Evolutionary conservation across 2,329 filamentous ascomycete species (phyloP).

Genomic region (Aspergillus japonicus): DNA sequence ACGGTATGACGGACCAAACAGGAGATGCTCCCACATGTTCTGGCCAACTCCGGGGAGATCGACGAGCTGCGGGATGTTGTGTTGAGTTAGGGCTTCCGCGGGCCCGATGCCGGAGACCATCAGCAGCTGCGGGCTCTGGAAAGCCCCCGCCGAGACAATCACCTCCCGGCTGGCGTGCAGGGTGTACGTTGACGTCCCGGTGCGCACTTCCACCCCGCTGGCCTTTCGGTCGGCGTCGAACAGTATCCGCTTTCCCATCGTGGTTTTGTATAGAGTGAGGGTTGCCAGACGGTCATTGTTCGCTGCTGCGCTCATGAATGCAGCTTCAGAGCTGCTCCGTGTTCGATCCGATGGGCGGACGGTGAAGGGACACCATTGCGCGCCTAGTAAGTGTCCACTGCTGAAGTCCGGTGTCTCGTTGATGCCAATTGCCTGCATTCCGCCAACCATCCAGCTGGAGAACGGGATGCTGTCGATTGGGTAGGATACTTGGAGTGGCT

Average conservation of each 20-base stretch:
- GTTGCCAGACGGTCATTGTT: neutral
- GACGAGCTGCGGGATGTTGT: constrained; percentile 43
- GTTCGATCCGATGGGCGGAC: constrained; percentile 34
- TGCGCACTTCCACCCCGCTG: constrained; percentile 48
- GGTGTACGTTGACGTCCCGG: constrained; percentile 40
- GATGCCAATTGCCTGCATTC: constrained; percentile 44
- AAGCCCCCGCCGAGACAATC: constrained; percentile 44
- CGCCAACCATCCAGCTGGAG: constrained; percentile 38
- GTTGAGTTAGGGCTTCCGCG: constrained; percentile 33
- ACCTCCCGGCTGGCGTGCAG: constrained; percentile 50
- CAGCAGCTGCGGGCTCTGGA: constrained; percentile 47
- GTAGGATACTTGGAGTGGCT: constrained; percentile 46
- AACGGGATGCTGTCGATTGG: constrained; percentile 41
- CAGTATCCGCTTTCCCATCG: constrained; percentile 47
- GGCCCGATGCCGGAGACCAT: constrained; percentile 51
- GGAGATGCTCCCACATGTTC: constrained; percentile 32
- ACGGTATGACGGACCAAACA: constrained; percentile 26
- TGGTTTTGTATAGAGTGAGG: constrained; percentile 47
- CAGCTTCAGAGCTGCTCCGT: constrained; percentile 51
- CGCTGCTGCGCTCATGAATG: constrained; percentile 30
- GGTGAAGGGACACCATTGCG: constrained; percentile 51
- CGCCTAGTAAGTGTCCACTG: constrained; percentile 45
- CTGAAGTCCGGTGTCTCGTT: constrained; percentile 40
- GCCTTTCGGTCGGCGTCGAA: constrained; percentile 50
- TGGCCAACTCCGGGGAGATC: constrained; percentile 52